A percentile compares a stretch with the other conserved stretches of the same genome.
Conservation (phyloP, 75 land plant genomes). For the Sequoiadendron giganteum region DNA sequence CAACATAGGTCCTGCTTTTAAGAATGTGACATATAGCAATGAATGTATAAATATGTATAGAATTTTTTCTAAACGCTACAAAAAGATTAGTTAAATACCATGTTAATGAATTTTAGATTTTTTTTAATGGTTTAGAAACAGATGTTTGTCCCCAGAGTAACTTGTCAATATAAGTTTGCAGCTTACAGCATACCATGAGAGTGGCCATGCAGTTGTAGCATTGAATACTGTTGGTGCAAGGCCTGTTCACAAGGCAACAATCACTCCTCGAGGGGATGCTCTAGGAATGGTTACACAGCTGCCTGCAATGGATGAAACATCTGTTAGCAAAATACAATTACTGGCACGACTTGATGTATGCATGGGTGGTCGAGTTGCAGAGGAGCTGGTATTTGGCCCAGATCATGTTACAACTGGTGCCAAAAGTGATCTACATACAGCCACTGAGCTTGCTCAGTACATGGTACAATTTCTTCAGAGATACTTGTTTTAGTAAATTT, state of each 20-base stretch:
- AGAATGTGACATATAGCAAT: neutral
- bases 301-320: conserved; percentile 94
- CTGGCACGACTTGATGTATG: conserved; percentile 97
- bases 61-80: neutral
- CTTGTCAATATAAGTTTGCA: conserved; percentile 26
- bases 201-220: conserved; percentile 99
- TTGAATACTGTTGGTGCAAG: conserved; percentile 91
- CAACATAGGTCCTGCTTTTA: neutral
- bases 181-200: conserved; percentile 99
- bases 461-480: conserved; percentile 57
- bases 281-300: conserved; percentile 98
- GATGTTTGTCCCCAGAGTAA: neutral
- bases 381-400: conserved; percentile 93
- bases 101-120: neutral
- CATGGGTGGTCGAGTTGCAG: conserved; percentile 99
- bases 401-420: conserved; percentile 97
- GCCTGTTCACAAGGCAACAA: conserved; percentile 98
- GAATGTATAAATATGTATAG: neutral
- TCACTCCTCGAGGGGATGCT: conserved; percentile 91
- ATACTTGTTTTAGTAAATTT: neutral
- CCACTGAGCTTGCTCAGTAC: conserved; percentile 97
- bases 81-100: neutral
- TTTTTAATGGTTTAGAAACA: neutral
- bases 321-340: conserved; percentile 89
- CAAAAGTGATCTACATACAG: conserved; percentile 85